Percentiles rank a stretch among this genome's conserved stretches.
These are phyloP conservation scores for Dendrobium officinale DNA, from an alignment of 106 monocot species.

Conservation along the genomic window DNA sequence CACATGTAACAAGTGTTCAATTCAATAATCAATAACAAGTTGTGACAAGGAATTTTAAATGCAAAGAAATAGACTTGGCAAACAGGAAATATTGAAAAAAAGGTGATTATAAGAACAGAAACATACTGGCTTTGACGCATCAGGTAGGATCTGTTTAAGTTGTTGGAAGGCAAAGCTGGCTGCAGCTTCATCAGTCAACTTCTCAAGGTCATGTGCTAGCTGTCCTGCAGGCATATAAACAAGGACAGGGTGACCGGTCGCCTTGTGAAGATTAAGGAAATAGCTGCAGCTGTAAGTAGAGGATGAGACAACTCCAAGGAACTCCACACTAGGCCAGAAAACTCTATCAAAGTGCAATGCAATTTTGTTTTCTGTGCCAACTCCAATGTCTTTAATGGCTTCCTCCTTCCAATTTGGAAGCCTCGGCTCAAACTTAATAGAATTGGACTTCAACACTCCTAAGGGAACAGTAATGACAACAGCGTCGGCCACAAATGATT, in stretches of 20 bases:
- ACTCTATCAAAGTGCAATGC: constrained; percentile 83
- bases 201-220: constrained; percentile 87
- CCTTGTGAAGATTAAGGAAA: constrained; percentile 99
- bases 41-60: background rate
- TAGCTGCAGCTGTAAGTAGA: constrained; percentile 93
- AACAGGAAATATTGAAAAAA: background rate
- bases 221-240: constrained; percentile 98
- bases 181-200: constrained; percentile 84
- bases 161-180: constrained; percentile 80
- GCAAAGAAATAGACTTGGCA: background rate
- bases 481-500: constrained; percentile 72
- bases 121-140: constrained; percentile 76
- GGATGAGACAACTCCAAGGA: constrained; percentile 85
- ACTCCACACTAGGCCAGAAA: constrained; percentile 99
- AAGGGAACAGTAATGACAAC: constrained; percentile 81
- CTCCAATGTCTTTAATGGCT: constrained; percentile 63
- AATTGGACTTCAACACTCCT: constrained; percentile 80
- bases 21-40: no score
- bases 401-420: constrained; percentile 92
- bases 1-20: no score
- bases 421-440: constrained; percentile 74
- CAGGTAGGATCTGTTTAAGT: constrained; percentile 70
- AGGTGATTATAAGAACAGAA: background rate
- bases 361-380: constrained; percentile 94
- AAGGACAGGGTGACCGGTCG: constrained; percentile 94